A percentile compares a stretch with the other conserved stretches of the same genome.
These are phyloP conservation scores for Pinus albicaulis DNA, from an alignment of 75 land plant species.

Conservation along the genomic window DNA sequence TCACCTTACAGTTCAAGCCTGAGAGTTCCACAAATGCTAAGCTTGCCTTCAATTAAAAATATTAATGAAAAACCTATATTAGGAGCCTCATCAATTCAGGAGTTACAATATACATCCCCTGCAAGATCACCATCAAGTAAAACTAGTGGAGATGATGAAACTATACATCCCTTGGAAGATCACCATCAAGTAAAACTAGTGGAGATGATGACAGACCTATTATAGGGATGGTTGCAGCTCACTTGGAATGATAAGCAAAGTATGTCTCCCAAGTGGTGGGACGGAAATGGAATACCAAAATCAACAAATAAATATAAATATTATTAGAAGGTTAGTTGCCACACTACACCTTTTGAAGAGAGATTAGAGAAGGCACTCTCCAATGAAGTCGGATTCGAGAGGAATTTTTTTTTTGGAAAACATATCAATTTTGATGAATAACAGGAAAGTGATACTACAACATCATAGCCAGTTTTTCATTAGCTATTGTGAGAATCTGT, in stretches of 20 bases:
- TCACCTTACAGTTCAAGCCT: no score
- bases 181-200: no score
- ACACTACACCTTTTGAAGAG: slow-evolving; percentile 93
- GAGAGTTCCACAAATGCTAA: neutral
- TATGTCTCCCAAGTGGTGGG: slow-evolving; percentile 45
- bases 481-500: no score
- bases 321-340: slow-evolving; percentile 92
- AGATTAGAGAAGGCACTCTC: slow-evolving; percentile 86
- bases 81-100: slow-evolving; percentile 58
- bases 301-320: slow-evolving; percentile 85
- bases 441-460: neutral
- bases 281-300: slow-evolving; percentile 88
- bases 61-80: slow-evolving; percentile 53
- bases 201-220: no score
- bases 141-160: slow-evolving; percentile 43
- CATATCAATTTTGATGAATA: neutral
- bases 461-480: neutral
- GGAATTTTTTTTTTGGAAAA: slow-evolving; percentile 2
- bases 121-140: slow-evolving; percentile 39
- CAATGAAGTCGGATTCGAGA: slow-evolving; percentile 20
- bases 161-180: no score
- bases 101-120: slow-evolving; percentile 40
- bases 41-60: slow-evolving; percentile 10
- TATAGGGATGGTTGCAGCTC: slow-evolving; percentile 66
- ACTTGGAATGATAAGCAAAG: slow-evolving; percentile 44